Evolutionary conservation across 108 stramenopile genomes (phyloP).

Genomic region (Fistulifera pelliculosa): DNA sequence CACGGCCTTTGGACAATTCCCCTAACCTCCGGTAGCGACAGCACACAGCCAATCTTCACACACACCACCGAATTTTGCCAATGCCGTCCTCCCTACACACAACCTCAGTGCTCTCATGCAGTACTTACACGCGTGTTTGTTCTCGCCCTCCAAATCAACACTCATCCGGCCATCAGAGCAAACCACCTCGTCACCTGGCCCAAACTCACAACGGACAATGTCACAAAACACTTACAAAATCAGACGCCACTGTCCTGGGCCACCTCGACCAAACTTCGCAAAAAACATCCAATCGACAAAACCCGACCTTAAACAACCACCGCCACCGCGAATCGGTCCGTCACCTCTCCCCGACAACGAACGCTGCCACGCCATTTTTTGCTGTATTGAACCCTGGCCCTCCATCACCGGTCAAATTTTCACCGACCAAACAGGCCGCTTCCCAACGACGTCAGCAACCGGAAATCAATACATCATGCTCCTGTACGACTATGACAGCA

Average conservation of each 20-base stretch:
- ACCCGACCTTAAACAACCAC: too few species aligned
- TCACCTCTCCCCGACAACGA: background rate
- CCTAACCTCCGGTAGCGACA: too few species aligned
- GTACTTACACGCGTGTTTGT: conserved; percentile 24
- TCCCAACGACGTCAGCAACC: background rate
- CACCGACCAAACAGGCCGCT: conserved; percentile 8
- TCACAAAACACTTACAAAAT: conserved; percentile 11
- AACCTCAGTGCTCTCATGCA: conserved; percentile 6
- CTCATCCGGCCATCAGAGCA: conserved; percentile 5
- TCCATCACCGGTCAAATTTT: conserved; percentile 24
- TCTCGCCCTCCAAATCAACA: conserved; percentile 20
- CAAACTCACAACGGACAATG: background rate
- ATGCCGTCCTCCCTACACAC: background rate
- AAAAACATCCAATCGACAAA: conserved; percentile 20
- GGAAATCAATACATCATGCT: conserved; percentile 19
- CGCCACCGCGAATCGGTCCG: too few species aligned
- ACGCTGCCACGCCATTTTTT: background rate
- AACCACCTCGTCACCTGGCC: conserved; percentile 16
- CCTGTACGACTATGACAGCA: conserved; percentile 30
- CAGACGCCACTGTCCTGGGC: conserved; percentile 13
- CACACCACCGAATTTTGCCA: background rate
- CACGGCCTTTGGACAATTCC: too few species aligned
- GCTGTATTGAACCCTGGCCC: too few species aligned
- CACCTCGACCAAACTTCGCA: conserved; percentile 15
- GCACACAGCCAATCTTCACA: background rate